These are phyloP conservation scores for Ophiostoma australiae DNA, from an alignment of 2,329 filamentous ascomycete genomes.

Conservation along the genomic window DNA sequence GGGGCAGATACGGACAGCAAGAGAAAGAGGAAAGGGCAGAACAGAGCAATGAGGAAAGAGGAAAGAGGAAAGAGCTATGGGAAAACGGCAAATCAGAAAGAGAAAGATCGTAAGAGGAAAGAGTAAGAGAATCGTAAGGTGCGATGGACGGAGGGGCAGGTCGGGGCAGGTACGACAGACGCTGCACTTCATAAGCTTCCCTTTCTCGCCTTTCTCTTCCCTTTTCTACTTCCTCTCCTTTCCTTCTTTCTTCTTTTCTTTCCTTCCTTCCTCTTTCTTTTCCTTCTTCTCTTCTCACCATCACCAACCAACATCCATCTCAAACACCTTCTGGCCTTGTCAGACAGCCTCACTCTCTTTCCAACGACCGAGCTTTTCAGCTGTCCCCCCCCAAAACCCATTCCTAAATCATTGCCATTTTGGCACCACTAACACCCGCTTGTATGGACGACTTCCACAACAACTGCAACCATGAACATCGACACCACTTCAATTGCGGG, in stretches of 20 bases:
- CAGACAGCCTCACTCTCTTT: background rate
- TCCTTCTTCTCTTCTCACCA: background rate
- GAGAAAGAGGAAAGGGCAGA: background rate
- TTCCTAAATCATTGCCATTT: slow-evolving; percentile 13
- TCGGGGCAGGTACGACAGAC: slow-evolving; percentile 13
- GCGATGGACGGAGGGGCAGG: background rate
- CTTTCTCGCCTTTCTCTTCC: background rate
- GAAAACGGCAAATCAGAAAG: background rate
- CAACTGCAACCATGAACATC: slow-evolving; percentile 36
- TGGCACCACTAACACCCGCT: slow-evolving; percentile 20
- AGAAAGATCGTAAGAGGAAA: background rate
- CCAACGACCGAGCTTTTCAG: background rate
- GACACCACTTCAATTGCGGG: slow-evolving; percentile 43
- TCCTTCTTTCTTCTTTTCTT: background rate
- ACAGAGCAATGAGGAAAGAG: background rate
- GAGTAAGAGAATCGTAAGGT: background rate
- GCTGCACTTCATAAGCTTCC: slow-evolving; percentile 3
- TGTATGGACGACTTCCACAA: slow-evolving; percentile 28
- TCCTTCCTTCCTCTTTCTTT: background rate
- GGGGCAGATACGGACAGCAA: background rate
- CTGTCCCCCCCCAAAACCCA: background rate
- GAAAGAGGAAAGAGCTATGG: background rate
- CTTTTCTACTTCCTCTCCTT: slow-evolving; percentile 1
- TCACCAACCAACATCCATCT: slow-evolving; percentile 12
- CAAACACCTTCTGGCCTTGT: slow-evolving; percentile 2